Percentiles rank a stretch among this genome's conserved stretches.
Evolutionary conservation across 176 grass and related monocot species (phyloP).

Genomic region (Poa pratensis): DNA sequence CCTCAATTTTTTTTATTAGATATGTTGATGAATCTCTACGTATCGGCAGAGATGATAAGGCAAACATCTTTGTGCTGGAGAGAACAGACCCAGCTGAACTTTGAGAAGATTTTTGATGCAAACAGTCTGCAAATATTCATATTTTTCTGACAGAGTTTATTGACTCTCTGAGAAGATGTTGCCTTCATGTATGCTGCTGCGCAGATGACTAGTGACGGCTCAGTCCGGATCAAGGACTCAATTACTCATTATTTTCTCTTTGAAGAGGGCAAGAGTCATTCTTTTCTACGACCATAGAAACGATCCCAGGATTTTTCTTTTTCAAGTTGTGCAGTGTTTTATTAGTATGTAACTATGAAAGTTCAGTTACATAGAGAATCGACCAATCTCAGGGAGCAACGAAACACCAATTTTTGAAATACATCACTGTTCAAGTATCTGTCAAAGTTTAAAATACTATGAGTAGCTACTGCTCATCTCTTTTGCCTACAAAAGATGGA

Average conservation of each 20-base stretch:
- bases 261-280: slow-evolving; percentile 2
- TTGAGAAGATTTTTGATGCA: slow-evolving; percentile 30
- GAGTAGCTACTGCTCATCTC: too few relatives aligned
- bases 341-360: slow-evolving; percentile 22
- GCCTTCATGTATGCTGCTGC: not conserved
- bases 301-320: not conserved
- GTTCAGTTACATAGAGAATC: slow-evolving; percentile 24
- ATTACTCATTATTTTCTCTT: slow-evolving; percentile 9
- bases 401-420: not conserved
- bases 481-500: too few relatives aligned
- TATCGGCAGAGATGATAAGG: slow-evolving; percentile 88
- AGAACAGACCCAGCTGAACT: slow-evolving; percentile 52
- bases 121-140: not conserved
- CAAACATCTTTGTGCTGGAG: slow-evolving; percentile 92
- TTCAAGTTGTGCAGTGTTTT: not conserved
- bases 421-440: not conserved
- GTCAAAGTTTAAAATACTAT: not conserved
- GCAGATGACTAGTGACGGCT: not conserved
- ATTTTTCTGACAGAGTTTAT: slow-evolving; percentile 23
- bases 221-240: not conserved
- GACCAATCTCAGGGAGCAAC: not conserved
- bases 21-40: slow-evolving; percentile 77
- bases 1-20: slow-evolving; percentile 49
- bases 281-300: slow-evolving; percentile 2
- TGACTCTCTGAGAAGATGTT: not conserved